phyloP scores from a whole-genome alignment of 2,329 filamentous ascomycete species.

The Ambrosiella beaveri region DNA sequence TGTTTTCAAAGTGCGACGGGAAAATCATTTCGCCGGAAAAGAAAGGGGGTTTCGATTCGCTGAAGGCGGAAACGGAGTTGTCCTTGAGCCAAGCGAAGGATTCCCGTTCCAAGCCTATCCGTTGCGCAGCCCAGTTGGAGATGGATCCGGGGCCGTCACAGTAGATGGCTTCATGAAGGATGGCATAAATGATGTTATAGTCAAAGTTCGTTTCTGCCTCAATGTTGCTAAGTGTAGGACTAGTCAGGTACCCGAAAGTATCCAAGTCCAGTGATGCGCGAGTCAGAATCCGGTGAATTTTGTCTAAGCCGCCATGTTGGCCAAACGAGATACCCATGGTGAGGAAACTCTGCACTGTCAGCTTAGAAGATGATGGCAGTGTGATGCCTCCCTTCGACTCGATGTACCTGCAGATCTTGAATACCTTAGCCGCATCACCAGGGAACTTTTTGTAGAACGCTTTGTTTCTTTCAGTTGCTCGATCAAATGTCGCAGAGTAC shows the following conservation, averaged over 20 bases:
- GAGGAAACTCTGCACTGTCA: constrained; percentile 60
- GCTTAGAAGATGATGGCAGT: constrained; percentile 52
- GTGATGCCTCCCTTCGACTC: constrained; percentile 29
- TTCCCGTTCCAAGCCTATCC: constrained; percentile 34
- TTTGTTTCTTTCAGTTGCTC: constrained; percentile 53
- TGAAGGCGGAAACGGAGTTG: constrained; percentile 17
- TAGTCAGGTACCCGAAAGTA: constrained; percentile 57
- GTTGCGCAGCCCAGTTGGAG: constrained; percentile 60
- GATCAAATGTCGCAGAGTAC: constrained; percentile 49
- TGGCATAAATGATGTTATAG: constrained; percentile 61
- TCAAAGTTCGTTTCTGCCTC: constrained; percentile 57
- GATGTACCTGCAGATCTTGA: constrained; percentile 48
- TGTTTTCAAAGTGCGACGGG: constrained; percentile 68
- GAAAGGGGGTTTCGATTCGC: constrained; percentile 37
- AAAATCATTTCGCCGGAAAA: constrained; percentile 93
- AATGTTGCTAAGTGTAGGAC: constrained; percentile 49
- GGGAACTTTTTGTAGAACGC: constrained; percentile 76
- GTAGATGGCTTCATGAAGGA: constrained; percentile 81
- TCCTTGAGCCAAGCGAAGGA: constrained; percentile 35
- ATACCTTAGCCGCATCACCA: constrained; percentile 54
- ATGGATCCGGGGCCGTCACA: constrained; percentile 46
- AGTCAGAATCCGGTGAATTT: constrained; percentile 56
- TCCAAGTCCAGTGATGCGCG: constrained; percentile 56
- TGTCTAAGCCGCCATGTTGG: constrained; percentile 58
- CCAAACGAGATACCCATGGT: constrained; percentile 67